Evolutionary conservation across 805 yeast genomes (phyloP).

Genomic region (Starmerella khaoyaiensis): DNA sequence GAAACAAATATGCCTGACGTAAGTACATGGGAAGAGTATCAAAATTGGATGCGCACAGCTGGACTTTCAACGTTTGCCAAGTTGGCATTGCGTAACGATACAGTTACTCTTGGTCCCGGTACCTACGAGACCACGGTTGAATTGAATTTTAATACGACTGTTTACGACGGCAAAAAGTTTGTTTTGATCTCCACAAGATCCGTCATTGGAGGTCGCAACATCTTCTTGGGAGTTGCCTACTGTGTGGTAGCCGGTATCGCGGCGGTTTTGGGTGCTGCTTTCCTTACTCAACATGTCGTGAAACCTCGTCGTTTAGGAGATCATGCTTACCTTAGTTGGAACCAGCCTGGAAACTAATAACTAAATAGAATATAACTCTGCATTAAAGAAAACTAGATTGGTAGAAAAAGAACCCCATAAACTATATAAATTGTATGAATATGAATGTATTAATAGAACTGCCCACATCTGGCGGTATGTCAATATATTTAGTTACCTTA

Average conservation of each 20-base stretch:
- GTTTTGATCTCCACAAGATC: conserved; percentile 69
- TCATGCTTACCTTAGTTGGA: conserved; percentile 50
- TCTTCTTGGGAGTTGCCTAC: conserved; percentile 74
- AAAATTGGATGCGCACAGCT: conserved; percentile 98
- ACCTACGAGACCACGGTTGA: conserved; percentile 55
- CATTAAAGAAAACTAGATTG: no score
- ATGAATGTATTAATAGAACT: no score
- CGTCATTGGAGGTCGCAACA: conserved; percentile 76
- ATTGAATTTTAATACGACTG: conserved; percentile 66
- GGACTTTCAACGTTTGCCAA: conserved; percentile 84
- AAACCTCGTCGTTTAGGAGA: conserved; percentile 80
- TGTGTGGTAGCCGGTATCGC: conserved; percentile 71
- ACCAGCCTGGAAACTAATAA: no score
- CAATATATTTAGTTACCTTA: no score
- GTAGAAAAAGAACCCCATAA: no score
- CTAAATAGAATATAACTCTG: no score
- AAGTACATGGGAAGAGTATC: conserved; percentile 66
- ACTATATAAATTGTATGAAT: no score
- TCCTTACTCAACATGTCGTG: conserved; percentile 67
- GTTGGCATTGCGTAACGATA: conserved; percentile 60
- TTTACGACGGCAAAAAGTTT: conserved; percentile 82
- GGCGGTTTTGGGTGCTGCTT: conserved; percentile 55
- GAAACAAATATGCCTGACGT: conserved; percentile 65
- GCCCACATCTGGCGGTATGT: no score
- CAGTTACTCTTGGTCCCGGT: conserved; percentile 35